These are phyloP conservation scores for Yueomyces sp. DNA, from an alignment of 805 yeast species.

Conservation along the genomic window DNA sequence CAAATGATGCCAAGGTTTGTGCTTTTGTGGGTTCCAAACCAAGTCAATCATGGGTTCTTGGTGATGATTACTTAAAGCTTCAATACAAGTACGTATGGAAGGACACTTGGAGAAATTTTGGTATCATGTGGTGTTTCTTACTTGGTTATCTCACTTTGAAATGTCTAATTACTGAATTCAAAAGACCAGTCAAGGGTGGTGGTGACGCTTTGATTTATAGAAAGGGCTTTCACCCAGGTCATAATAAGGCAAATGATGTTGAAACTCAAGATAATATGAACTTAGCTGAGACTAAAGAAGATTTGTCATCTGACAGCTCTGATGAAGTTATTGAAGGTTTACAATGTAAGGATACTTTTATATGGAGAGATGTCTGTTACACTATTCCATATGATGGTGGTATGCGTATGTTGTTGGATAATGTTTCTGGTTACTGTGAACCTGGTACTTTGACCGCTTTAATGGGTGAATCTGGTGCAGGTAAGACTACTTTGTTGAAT, in stretches of 20 bases:
- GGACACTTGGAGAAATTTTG: constrained; percentile 76
- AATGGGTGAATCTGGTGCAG: constrained; percentile 58
- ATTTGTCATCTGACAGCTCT: constrained; percentile 3
- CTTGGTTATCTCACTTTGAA: constrained; percentile 11
- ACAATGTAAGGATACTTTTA: constrained; percentile 19
- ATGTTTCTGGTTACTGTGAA: constrained; percentile 31
- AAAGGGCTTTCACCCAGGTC: constrained; percentile 29
- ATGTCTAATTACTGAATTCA: constrained; percentile 12
- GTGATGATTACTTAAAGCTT: constrained; percentile 39
- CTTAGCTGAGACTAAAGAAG: constrained; percentile 7
- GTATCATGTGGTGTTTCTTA: constrained; percentile 40
- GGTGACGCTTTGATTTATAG: constrained; percentile 35
- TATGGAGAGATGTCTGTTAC: constrained; percentile 24
- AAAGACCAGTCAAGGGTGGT: constrained; percentile 17
- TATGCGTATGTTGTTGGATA: constrained; percentile 38
- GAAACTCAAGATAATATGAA: constrained; percentile 8
- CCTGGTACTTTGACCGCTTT: constrained; percentile 50
- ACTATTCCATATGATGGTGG: constrained; percentile 25
- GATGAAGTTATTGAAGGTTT: constrained; percentile 14
- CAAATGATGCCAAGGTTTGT: constrained; percentile 34
- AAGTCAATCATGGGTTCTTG: constrained; percentile 41
- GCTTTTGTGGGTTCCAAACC: constrained; percentile 45
- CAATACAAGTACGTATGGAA: constrained; percentile 38
- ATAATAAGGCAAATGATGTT: constrained; percentile 5
- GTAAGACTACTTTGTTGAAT: constrained; percentile 45